Conservation (phyloP, 176 grass and related monocot genomes). For the bread wheat (Triticum aestivum) region DNA sequence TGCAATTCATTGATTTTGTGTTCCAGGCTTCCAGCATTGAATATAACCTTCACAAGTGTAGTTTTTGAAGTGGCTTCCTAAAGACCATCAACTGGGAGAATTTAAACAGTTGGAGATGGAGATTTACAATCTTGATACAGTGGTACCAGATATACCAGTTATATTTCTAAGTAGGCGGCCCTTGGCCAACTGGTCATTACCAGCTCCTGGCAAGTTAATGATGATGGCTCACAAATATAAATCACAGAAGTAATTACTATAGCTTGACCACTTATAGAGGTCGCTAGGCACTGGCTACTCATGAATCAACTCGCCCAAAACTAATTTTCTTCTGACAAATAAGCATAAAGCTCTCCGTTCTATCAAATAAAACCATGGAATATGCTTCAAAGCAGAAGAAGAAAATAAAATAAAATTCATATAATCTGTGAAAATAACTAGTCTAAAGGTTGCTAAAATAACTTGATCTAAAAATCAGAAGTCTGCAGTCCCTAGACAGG, state of each 20-base stretch:
- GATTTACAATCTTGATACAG: background rate
- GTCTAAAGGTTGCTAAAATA: background rate
- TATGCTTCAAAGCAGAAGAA: background rate
- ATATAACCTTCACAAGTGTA: background rate
- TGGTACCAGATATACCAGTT: too few species aligned
- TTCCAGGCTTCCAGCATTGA: background rate
- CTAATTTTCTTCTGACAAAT: background rate
- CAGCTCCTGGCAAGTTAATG: background rate
- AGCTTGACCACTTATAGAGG: background rate
- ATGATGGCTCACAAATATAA: background rate
- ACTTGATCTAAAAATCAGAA: background rate
- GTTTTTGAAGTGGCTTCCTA: background rate
- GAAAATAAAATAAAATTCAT: background rate
- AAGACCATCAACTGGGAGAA: background rate
- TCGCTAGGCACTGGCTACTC: background rate
- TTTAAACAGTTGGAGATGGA: background rate
- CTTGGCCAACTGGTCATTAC: constrained; percentile 1
- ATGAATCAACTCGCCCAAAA: background rate
- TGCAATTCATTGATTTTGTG: background rate
- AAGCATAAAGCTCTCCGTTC: background rate
- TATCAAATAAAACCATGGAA: background rate
- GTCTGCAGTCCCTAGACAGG: background rate
- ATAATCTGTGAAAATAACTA: background rate
- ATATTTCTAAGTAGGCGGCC: background rate
- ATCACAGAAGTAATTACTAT: background rate